Base-by-base conservation (phyloP, 306 rosid genomes). In the Comarum palustre region DNA sequence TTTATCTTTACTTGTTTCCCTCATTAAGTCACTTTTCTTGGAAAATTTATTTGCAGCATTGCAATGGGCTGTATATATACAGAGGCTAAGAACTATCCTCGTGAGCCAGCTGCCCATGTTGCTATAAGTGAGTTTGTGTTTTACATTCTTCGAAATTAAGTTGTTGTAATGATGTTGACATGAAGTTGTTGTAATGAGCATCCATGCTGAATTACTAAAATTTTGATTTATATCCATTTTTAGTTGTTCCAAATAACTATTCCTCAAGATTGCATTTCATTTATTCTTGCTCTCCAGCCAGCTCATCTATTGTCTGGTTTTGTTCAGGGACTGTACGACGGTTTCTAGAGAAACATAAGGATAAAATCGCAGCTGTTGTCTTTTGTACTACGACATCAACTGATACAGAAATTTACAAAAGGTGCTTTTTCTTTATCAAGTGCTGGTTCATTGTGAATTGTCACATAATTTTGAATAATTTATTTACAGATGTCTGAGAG, bases 21-120 rank as follows among this genome's bases (percentile, higher is more conserved):
- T 68, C 76, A n/a, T n/a, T n/a, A 42, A 29, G 22, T 16, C 73
- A 73, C 73, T 66, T 76, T 76, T 19, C n/a, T 52, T 66, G 67
- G 45, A 60, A 69, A 72, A 41, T 69, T 34, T 71, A 43, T 39
- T 72, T 88, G 91, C 89, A 94, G 99, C 84, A 94, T 94, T 84
- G 99, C 99, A 69, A 86, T 75, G 84, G 96, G 96, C 20, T 91
- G 99, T 79, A 94, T 91, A 76, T 94, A 94, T 79, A 83, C 97
- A 10, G 99, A 94, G 71, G 80, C 89, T 75, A 94, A 94, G 85
- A 94, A 87, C 80, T 94, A 94, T 84, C 97, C 99, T 69, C 97
- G 99, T 74, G 99, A 94, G 81, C 96, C 99, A 73, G 99, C 99
- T 74, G 97, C 99, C 14, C 99, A 94, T 83, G 99, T 94, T 60